phyloP scores from a whole-genome alignment of 2,329 filamentous ascomycete species.

The Cladosporium sp. region DNA sequence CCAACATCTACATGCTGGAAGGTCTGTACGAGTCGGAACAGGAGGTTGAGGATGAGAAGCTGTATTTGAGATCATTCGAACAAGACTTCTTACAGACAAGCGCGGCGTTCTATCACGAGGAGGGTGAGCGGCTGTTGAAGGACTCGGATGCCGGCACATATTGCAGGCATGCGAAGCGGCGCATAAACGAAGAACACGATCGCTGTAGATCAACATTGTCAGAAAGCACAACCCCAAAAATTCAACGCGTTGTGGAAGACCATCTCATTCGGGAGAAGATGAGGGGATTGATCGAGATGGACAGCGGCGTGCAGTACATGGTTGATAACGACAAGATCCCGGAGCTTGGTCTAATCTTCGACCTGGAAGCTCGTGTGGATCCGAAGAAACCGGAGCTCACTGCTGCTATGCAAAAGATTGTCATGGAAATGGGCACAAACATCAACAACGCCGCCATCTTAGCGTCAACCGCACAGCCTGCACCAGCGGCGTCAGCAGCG shows the following conservation, averaged over 20 bases:
- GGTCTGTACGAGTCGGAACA: conserved; percentile 76
- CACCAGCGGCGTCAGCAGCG: conserved; percentile 50
- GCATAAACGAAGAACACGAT: conserved; percentile 75
- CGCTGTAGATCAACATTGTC: conserved; percentile 81
- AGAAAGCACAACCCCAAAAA: conserved; percentile 65
- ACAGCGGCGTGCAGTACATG: conserved; percentile 85
- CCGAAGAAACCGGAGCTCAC: conserved; percentile 66
- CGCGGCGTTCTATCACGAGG: conserved; percentile 66
- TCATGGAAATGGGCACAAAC: conserved; percentile 74
- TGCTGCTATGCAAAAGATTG: conserved; percentile 65
- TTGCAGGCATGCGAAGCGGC: conserved; percentile 68
- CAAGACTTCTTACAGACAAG: conserved; percentile 69
- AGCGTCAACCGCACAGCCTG: conserved; percentile 47
- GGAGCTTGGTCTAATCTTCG: conserved; percentile 76
- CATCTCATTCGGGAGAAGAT: conserved; percentile 76
- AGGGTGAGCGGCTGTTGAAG: conserved; percentile 70
- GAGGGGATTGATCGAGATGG: conserved; percentile 75
- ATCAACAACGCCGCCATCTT: conserved; percentile 66
- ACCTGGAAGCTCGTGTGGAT: conserved; percentile 74
- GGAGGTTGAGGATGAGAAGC: conserved; percentile 71
- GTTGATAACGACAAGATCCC: conserved; percentile 80
- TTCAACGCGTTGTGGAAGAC: conserved; percentile 71
- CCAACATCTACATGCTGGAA: conserved; percentile 85
- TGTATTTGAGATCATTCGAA: conserved; percentile 84
- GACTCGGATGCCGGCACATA: conserved; percentile 79